Base-by-base conservation (phyloP, 495 filamentous ascomycete genomes). In the Annulohypoxylon stygium region DNA sequence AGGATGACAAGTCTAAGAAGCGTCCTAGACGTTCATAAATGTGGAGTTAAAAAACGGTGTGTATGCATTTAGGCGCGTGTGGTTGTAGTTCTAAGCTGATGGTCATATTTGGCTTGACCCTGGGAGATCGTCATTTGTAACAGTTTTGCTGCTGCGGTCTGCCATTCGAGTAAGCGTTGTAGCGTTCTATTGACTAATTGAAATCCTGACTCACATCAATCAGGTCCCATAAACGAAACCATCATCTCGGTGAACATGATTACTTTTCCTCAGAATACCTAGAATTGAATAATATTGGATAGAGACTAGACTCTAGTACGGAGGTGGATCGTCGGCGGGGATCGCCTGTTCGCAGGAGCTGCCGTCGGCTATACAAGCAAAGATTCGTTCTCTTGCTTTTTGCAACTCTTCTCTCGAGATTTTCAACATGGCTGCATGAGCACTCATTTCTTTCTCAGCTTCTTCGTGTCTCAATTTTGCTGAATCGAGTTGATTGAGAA, bases 351-450 rank as follows among this genome's bases (percentile, higher is more conserved):
- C 36, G 37, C 33, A 50, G 10, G 10, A 5, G 26, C 45, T 33
- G 33, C 9, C 33, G 65, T 61, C 18, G 67, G 73, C 12, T 53
- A 71, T 51, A 48, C 65, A 72, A 43, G 80, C 75, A 66, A 82
- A 81, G 9, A 75, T 80, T 14, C 26, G 50, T 60, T 74, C 73
- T 54, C 83, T 78, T 36, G 76, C 76, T 70, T 70, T 80, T 67
- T 85, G 83, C 68, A 87, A 59, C 51, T 80, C 78, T 48, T 55
- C 55, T 58, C 84, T 75, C 23, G 79, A 77, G 4, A 77, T 54
- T 61, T 77, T 61, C 26, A 85, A 65, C 8, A 69, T 62, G 59
- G 60, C 68, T 33, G 79, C 78, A 37, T 72, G 59, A 33, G 16
- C 41, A 39, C 70, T 57, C 55, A 81, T 60, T 20, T 76, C 75